Conservation (phyloP, 2,329 filamentous ascomycete species). For the Westerdykella ornata region DNA sequence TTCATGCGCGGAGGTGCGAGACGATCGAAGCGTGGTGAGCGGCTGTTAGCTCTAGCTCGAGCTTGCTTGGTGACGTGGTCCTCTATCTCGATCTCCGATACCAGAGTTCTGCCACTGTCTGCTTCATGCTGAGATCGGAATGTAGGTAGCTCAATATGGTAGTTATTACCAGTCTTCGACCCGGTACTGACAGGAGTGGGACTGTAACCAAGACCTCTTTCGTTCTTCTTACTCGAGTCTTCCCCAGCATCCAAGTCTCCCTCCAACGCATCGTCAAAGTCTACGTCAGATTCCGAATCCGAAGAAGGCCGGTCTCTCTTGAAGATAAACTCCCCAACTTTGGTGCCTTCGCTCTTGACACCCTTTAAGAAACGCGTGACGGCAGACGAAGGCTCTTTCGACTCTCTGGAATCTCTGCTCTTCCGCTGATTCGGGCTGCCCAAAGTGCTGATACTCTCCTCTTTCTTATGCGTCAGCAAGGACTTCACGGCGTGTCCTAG, state of each 20-base stretch:
- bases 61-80: constrained; percentile 41
- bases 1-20: constrained; percentile 49
- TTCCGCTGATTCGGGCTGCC: constrained; percentile 22
- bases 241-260: constrained; percentile 28
- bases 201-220: constrained; percentile 28
- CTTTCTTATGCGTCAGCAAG: constrained; percentile 31
- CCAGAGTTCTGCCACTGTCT: constrained; percentile 24
- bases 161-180: constrained; percentile 22
- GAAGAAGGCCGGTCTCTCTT: constrained; percentile 47
- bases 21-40: constrained; percentile 40
- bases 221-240: constrained; percentile 9
- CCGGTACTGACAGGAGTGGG: constrained; percentile 19
- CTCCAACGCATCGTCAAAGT: constrained; percentile 42
- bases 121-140: constrained; percentile 26
- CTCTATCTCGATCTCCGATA: constrained; percentile 16
- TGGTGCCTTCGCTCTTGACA: constrained; percentile 58
- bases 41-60: constrained; percentile 31
- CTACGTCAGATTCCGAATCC: constrained; percentile 42
- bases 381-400: constrained; percentile 45
- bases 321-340: constrained; percentile 55
- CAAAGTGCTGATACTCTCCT: constrained; percentile 34
- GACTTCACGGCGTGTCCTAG: constrained; percentile 27
- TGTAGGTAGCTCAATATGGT: constrained; percentile 31
- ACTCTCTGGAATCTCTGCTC: constrained; percentile 37
- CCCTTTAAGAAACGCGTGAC: constrained; percentile 73